phyloP scores from a whole-genome alignment of 129 eudicot genomes.

The Helianthus tuberosus region DNA sequence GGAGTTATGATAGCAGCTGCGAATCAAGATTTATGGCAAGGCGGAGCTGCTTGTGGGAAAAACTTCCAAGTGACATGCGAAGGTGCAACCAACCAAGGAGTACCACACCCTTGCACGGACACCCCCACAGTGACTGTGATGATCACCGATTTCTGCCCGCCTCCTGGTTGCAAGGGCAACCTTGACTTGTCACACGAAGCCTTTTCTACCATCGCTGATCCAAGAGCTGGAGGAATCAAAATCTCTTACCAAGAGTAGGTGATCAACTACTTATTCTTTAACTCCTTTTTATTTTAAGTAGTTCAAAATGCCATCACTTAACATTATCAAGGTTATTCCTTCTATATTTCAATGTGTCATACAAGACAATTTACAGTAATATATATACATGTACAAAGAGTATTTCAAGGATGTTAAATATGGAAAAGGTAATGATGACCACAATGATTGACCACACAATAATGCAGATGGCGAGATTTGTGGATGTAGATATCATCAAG shows the following conservation, averaged over 20 bases:
- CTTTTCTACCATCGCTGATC: conserved; percentile 6
- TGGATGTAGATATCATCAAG: no score
- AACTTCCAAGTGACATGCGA: not conserved
- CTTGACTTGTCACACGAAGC: conserved; percentile 13
- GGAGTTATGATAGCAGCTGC: conserved; percentile 7
- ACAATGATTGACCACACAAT: no score
- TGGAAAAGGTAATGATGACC: no score
- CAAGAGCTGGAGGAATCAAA: not conserved
- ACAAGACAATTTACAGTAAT: no score
- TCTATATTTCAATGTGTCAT: no score
- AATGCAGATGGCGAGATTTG: no score
- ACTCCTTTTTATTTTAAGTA: not conserved
- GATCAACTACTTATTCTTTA: not conserved
- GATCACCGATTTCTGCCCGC: conserved; percentile 1
- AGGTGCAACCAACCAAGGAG: conserved; percentile 4
- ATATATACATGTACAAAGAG: no score
- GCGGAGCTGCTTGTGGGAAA: conserved; percentile 8
- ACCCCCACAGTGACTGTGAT: not conserved
- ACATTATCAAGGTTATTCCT: no score
- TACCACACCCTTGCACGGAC: not conserved
- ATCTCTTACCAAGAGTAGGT: conserved; percentile 8
- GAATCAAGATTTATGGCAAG: conserved; percentile 6
- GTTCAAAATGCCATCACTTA: no score
- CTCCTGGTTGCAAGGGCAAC: conserved; percentile 9
- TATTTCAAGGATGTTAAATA: no score